Evolutionary conservation across 306 rosid genomes (phyloP).

Genomic region (Gleditsia sinensis): DNA sequence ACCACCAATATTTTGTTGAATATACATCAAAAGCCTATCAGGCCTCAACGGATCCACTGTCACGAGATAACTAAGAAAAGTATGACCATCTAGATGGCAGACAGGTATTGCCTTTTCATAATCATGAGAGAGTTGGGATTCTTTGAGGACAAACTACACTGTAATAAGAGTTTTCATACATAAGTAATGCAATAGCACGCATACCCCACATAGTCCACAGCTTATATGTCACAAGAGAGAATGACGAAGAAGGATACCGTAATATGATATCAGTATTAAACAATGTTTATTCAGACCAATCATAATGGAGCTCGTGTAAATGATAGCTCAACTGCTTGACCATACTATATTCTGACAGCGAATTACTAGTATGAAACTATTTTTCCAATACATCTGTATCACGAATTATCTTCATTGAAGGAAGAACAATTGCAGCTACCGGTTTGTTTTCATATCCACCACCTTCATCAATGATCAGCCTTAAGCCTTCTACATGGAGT

Average conservation of each 20-base stretch:
- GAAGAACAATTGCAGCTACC: constrained; percentile 81
- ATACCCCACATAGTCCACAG: neutral
- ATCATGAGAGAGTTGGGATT: no score
- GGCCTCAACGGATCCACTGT: no score
- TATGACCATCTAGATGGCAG: no score
- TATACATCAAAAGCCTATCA: neutral
- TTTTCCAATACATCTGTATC: constrained; percentile 57
- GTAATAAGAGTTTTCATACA: no score
- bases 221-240: no score
- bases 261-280: neutral
- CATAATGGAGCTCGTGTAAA: neutral
- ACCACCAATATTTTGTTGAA: neutral
- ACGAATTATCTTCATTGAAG: constrained; percentile 70
- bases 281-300: neutral
- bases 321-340: constrained; percentile 10
- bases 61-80: no score
- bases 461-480: constrained; percentile 82
- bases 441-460: constrained; percentile 66
- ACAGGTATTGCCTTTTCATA: no score
- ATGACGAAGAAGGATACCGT: no score
- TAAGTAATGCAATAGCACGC: neutral
- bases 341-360: neutral
- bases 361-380: constrained; percentile 36
- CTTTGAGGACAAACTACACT: no score
- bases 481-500: constrained; percentile 69